A percentile compares a stretch with the other conserved stretches of the same genome.
Conservation (phyloP, 768 basidiomycete species). For the Xerocomus spinulosus region DNA sequence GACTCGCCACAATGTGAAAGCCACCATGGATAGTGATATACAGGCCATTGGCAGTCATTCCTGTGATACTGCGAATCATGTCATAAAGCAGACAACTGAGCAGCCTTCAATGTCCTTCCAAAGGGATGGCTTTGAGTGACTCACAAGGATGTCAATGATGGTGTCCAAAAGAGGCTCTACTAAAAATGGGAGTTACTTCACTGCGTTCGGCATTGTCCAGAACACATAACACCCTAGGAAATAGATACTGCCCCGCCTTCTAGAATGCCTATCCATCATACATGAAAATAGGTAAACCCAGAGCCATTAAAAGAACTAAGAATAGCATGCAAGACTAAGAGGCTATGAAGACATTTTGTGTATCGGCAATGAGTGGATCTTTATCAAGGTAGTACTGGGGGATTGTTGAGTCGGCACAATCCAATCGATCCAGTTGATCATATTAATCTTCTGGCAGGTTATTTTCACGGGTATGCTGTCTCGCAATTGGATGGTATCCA, state of each 20-base stretch:
- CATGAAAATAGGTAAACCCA: neutral
- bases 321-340: conserved; percentile 73
- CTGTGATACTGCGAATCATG: conserved; percentile 69
- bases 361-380: too few species aligned
- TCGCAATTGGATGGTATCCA: too few species aligned
- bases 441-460: too few species aligned
- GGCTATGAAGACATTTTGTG: conserved; percentile 86
- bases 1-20: conserved; percentile 41
- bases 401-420: too few species aligned
- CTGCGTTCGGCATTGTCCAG: conserved; percentile 76
- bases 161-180: conserved; percentile 50
- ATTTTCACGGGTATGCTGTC: too few species aligned
- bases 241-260: conserved; percentile 59
- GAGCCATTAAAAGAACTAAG: conserved; percentile 47
- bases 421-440: too few species aligned
- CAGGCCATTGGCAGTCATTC: conserved; percentile 54
- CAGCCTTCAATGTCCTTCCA: neutral
- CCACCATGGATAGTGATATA: conserved; percentile 62
- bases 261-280: conserved; percentile 54
- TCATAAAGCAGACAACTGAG: conserved; percentile 54
- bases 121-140: conserved; percentile 17
- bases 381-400: too few species aligned
- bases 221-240: conserved; percentile 76
- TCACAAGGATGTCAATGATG: conserved; percentile 61
- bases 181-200: conserved; percentile 63